phyloP scores from a whole-genome alignment of 805 yeast genomes.

The Spathaspora sp. region DNA sequence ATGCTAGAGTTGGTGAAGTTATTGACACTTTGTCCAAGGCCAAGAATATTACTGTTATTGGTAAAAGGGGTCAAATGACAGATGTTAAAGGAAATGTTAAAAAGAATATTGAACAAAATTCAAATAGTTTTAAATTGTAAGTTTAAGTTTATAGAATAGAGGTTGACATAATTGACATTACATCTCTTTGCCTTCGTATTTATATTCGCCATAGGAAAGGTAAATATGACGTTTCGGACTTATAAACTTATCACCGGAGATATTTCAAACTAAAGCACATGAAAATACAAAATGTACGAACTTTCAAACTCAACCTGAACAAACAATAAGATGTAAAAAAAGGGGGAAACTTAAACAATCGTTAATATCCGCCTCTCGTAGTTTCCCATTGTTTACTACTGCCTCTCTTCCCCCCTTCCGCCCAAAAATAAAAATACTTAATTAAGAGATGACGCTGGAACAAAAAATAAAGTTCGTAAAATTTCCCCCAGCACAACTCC shows the following conservation, averaged over 20 bases:
- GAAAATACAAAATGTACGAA: no score
- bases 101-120: conserved; percentile 28
- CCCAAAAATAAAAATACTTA: no score
- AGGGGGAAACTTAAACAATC: no score
- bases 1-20: conserved; percentile 58
- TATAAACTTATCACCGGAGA: no score
- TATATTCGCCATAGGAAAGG: neutral
- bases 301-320: no score
- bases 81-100: conserved; percentile 70
- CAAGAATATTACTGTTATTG: conserved; percentile 76
- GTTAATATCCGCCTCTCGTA: no score
- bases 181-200: neutral
- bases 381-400: no score
- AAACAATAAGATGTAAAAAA: no score
- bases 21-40: conserved; percentile 68
- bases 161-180: neutral
- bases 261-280: no score
- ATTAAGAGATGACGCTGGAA: no score
- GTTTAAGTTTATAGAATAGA: neutral
- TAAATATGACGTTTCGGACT: no score
- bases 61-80: conserved; percentile 68
- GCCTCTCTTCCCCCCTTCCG: no score
- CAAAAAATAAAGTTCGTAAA: neutral
- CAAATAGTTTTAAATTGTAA: conserved; percentile 26
- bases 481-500: neutral